Conservation (phyloP, 768 basidiomycete species). For the Agaricus sinodeliciosus region DNA sequence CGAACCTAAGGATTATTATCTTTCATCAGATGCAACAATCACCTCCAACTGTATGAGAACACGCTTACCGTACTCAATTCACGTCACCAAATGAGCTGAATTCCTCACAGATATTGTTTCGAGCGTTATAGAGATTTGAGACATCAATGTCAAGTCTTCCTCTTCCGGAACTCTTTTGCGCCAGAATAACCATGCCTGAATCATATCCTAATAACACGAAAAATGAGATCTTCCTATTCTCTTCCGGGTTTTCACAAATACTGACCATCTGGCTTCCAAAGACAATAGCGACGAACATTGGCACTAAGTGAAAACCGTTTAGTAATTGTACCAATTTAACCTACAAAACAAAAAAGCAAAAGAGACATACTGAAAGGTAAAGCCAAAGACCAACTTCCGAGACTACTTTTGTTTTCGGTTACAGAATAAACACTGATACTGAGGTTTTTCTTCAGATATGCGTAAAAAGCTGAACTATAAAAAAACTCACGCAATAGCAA, state of each 20-base stretch:
- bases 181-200: slow-evolving; percentile 9
- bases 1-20: background rate
- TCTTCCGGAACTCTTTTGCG: slow-evolving; percentile 4
- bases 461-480: background rate
- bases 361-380: slow-evolving; percentile 6
- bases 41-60: no score
- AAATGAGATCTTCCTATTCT: background rate
- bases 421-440: slow-evolving; percentile 1
- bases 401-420: background rate
- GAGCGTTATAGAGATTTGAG: background rate
- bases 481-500: background rate
- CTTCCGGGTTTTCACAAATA: background rate
- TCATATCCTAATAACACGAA: background rate
- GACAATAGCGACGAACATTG: slow-evolving; percentile 7
- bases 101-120: background rate
- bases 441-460: background rate
- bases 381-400: background rate
- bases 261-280: slow-evolving; percentile 6
- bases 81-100: background rate
- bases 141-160: background rate
- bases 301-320: background rate
- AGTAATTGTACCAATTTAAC: no score
- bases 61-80: background rate
- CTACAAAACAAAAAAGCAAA: background rate
- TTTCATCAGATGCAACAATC: background rate